These are phyloP conservation scores for Marchantia paleacea DNA, from an alignment of 225 moss, liverwort and hornwort genomes.

Conservation along the genomic window DNA sequence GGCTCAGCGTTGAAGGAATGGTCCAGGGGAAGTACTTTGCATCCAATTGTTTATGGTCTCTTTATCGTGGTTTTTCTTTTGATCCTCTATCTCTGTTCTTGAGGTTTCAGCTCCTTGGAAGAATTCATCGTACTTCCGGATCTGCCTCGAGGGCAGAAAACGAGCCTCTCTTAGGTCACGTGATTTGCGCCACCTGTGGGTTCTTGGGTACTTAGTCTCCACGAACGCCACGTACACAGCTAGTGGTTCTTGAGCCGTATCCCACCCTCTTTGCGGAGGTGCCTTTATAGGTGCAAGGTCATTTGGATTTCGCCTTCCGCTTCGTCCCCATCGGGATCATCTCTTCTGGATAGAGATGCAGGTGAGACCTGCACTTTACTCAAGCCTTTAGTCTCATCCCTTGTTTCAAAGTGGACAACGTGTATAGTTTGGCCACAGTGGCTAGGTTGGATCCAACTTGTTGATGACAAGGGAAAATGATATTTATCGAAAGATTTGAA, in stretches of 20 bases:
- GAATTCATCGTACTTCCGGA: background rate
- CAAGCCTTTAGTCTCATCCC: background rate
- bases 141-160: background rate
- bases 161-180: background rate
- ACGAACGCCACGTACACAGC: background rate
- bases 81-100: background rate
- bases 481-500: background rate
- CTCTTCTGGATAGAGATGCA: background rate
- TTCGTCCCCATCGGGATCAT: background rate
- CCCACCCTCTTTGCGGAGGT: background rate
- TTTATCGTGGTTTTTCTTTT: background rate
- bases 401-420: background rate
- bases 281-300: background rate
- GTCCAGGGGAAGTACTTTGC: background rate
- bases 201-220: background rate
- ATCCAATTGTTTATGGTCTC: background rate
- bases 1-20: background rate
- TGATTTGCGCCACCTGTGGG: background rate
- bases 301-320: background rate
- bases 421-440: conserved; percentile 6
- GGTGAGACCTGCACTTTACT: background rate
- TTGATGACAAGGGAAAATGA: background rate
- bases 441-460: background rate
- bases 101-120: background rate
- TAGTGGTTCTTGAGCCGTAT: background rate